These are phyloP conservation scores for Serendipita sp. DNA, from an alignment of 1,284 basidiomycete genomes.

Conservation along the genomic window DNA sequence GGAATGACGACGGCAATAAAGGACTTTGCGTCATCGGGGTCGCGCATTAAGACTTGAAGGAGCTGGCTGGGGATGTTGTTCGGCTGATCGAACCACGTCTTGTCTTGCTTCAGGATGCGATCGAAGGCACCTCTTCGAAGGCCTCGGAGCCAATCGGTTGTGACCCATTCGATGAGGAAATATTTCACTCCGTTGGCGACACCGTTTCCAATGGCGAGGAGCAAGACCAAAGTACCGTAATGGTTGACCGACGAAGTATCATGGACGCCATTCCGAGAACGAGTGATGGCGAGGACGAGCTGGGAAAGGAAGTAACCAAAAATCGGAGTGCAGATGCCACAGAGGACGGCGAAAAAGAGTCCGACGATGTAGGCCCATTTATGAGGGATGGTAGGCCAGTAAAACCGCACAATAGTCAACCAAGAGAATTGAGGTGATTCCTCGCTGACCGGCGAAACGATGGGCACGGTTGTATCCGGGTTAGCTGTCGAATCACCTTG, in stretches of 20 bases:
- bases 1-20: constrained; percentile 65
- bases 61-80: constrained; percentile 51
- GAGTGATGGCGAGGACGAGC: constrained; percentile 67
- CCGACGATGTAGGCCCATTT: constrained; percentile 62
- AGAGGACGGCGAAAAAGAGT: constrained; percentile 46
- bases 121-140: constrained; percentile 49
- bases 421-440: constrained; percentile 24
- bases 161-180: constrained; percentile 60
- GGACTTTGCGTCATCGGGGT: constrained; percentile 77
- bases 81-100: constrained; percentile 73
- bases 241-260: constrained; percentile 52
- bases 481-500: neutral
- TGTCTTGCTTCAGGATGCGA: constrained; percentile 69
- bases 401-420: constrained; percentile 36
- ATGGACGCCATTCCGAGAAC: constrained; percentile 33
- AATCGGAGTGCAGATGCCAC: constrained; percentile 75
- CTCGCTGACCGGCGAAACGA: constrained; percentile 6
- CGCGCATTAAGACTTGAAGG: constrained; percentile 76
- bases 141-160: constrained; percentile 61
- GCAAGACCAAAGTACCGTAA: constrained; percentile 42
- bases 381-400: constrained; percentile 62
- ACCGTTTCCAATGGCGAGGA: constrained; percentile 63
- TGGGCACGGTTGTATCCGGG: neutral
- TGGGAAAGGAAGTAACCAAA: constrained; percentile 84
- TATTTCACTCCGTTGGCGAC: constrained; percentile 59